Conservation (phyloP, 1,139 yeast species). For the Magnusiomyces sp. region DNA sequence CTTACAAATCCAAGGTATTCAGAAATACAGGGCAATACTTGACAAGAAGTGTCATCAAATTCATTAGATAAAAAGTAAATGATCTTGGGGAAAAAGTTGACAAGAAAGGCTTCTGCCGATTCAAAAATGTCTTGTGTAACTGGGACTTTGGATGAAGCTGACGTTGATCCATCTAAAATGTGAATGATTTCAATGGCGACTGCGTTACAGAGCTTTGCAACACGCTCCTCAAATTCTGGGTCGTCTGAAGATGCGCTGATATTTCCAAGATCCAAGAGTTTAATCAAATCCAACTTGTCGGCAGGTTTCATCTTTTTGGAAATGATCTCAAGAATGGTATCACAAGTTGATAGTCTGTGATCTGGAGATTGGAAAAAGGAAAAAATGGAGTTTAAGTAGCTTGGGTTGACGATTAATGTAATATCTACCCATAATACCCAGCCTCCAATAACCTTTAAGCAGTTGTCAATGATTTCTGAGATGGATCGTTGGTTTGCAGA, state of each 20-base stretch:
- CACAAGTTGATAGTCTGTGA: constrained; percentile 52
- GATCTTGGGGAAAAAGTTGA: constrained; percentile 65
- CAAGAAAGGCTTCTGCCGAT: constrained; percentile 41
- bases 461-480: constrained; percentile 45
- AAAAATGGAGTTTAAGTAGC: constrained; percentile 54
- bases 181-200: constrained; percentile 68
- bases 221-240: constrained; percentile 65
- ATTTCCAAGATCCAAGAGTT: constrained; percentile 55
- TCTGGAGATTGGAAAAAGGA: constrained; percentile 41
- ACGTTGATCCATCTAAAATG: constrained; percentile 47
- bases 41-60: constrained; percentile 81
- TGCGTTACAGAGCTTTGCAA: constrained; percentile 66
- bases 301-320: constrained; percentile 86
- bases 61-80: constrained; percentile 67
- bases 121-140: constrained; percentile 9
- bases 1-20: constrained; percentile 66
- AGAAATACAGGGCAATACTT: constrained; percentile 72
- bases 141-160: constrained; percentile 22
- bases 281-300: constrained; percentile 73
- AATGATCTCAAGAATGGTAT: constrained; percentile 70
- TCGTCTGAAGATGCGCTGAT: constrained; percentile 42
- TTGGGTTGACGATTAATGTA: constrained; percentile 59
- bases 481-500: constrained; percentile 2
- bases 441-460: constrained; percentile 67
- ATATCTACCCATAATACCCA: constrained; percentile 96